These are phyloP conservation scores for Lumnitzera racemosa DNA, from an alignment of 345 rosid species.

Conservation along the genomic window DNA sequence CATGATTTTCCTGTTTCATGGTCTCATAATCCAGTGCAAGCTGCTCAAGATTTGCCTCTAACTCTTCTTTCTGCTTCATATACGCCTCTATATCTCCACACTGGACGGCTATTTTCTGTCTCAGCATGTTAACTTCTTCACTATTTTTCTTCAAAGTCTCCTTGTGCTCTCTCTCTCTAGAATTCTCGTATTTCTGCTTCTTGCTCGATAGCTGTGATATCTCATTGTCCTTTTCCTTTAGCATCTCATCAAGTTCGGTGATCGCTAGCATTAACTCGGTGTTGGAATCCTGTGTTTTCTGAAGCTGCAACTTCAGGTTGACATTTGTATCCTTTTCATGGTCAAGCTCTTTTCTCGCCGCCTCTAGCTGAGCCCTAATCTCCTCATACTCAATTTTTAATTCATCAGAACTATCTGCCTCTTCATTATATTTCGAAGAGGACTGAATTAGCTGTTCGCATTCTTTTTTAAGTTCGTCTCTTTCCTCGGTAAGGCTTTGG, in stretches of 20 bases:
- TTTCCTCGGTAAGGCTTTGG: constrained; percentile 43
- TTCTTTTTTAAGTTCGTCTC: constrained; percentile 42
- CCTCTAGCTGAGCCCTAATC: constrained; percentile 40
- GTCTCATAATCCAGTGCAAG: constrained; percentile 55
- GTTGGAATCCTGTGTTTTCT: constrained; percentile 80
- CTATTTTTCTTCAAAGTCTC: constrained; percentile 32
- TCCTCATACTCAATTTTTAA: constrained; percentile 48
- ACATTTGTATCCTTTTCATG: constrained; percentile 58
- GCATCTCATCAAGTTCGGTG: constrained; percentile 63
- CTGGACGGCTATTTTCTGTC: constrained; percentile 49
- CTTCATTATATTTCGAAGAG: constrained; percentile 19
- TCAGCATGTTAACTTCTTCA: constrained; percentile 39
- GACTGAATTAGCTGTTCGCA: constrained; percentile 33
- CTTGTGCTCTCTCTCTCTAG: constrained; percentile 24
- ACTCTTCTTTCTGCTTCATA: constrained; percentile 58
- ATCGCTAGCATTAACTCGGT: constrained; percentile 78
- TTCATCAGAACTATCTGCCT: constrained; percentile 28
- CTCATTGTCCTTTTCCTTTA: constrained; percentile 54
- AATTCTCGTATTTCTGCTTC: constrained; percentile 26
- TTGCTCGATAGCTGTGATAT: constrained; percentile 31
- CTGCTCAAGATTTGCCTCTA: constrained; percentile 65
- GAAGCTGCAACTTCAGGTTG: constrained; percentile 72
- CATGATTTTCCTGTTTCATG: constrained; percentile 54
- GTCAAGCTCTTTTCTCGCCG: constrained; percentile 60
- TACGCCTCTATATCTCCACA: constrained; percentile 48